A percentile compares a stretch with the other conserved stretches of the same genome.
These are phyloP conservation scores for Didymella exigua DNA, from an alignment of 2,329 filamentous ascomycete species.

Conservation along the genomic window DNA sequence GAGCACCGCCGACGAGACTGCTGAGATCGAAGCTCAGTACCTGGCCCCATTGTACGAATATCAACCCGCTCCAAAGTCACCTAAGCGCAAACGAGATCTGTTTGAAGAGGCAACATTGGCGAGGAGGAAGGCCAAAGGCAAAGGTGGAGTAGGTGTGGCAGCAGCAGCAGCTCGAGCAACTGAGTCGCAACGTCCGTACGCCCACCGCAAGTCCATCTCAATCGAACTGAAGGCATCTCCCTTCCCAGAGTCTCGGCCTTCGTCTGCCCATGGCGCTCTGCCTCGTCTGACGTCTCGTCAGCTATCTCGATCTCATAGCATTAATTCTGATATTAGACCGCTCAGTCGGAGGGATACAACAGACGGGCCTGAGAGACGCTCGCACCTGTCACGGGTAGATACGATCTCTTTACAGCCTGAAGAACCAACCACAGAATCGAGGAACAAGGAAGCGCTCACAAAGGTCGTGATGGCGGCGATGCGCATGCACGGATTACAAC, in stretches of 20 bases:
- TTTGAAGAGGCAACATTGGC: constrained; percentile 56
- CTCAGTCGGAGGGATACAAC: constrained; percentile 37
- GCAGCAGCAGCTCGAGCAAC: constrained; percentile 49
- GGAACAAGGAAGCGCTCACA: constrained; percentile 58
- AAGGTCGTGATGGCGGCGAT: constrained; percentile 60
- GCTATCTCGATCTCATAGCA: constrained; percentile 41
- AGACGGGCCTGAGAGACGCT: constrained; percentile 37
- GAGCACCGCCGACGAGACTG: neutral
- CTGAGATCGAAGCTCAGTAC: constrained; percentile 40
- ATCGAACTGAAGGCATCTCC: constrained; percentile 32
- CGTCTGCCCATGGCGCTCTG: constrained; percentile 30
- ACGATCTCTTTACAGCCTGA: constrained; percentile 38
- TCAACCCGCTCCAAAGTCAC: constrained; percentile 27
- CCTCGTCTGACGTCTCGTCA: constrained; percentile 33
- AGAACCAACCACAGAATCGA: constrained; percentile 44
- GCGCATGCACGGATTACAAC: constrained; percentile 58
- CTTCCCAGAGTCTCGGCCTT: constrained; percentile 32
- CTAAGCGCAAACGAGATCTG: constrained; percentile 53
- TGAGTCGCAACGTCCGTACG: constrained; percentile 31
- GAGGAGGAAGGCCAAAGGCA: constrained; percentile 49
- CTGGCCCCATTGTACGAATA: constrained; percentile 35
- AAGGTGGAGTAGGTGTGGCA: constrained; percentile 52
- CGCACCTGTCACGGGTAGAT: constrained; percentile 43
- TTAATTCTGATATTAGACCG: constrained; percentile 40
- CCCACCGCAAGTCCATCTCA: constrained; percentile 43